Evolutionary conservation across 2,329 filamentous ascomycete genomes (phyloP).

Genomic region (Remersonia thermophila): DNA sequence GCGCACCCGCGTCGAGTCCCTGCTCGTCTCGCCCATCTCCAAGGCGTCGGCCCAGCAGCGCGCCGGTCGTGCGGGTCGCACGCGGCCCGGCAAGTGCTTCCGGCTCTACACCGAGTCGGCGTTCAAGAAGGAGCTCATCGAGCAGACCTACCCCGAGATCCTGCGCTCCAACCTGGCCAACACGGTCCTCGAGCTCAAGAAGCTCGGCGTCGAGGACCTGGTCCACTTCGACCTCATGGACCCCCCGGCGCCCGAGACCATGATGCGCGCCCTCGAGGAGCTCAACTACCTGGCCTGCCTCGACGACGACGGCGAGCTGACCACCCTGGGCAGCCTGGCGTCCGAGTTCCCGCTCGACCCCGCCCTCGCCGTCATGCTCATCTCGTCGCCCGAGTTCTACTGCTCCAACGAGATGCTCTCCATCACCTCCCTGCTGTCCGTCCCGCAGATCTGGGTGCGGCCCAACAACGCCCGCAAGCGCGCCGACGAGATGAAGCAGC

Average conservation of each 20-base stretch:
- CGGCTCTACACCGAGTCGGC: constrained; percentile 87
- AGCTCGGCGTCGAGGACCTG: constrained; percentile 86
- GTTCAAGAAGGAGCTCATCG: constrained; percentile 96
- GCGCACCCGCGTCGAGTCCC: constrained; percentile 86
- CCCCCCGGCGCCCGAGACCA: constrained; percentile 89
- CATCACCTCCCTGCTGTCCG: constrained; percentile 83
- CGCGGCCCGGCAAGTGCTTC: constrained; percentile 96
- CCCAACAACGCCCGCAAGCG: constrained; percentile 76
- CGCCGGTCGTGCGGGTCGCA: constrained; percentile 98
- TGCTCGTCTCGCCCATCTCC: constrained; percentile 94
- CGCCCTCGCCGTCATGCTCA: constrained; percentile 90
- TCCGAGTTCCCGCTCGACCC: constrained; percentile 95
- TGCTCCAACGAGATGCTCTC: constrained; percentile 98
- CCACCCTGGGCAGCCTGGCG: constrained; percentile 69
- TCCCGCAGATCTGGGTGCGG: constrained; percentile 86
- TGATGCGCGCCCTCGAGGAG: constrained; percentile 96
- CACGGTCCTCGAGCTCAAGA: constrained; percentile 93
- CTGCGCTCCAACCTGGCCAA: constrained; percentile 87
- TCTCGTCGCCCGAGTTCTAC: constrained; percentile 93
- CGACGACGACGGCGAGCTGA: constrained; percentile 91
- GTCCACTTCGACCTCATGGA: constrained; percentile 99
- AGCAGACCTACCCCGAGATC: constrained; percentile 94
- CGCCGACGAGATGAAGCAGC: constrained; percentile 92
- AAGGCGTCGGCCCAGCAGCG: constrained; percentile 95
- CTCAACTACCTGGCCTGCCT: constrained; percentile 94